phyloP scores from a whole-genome alignment of 257 asterid species.

The Schizonepeta tenuifolia region DNA sequence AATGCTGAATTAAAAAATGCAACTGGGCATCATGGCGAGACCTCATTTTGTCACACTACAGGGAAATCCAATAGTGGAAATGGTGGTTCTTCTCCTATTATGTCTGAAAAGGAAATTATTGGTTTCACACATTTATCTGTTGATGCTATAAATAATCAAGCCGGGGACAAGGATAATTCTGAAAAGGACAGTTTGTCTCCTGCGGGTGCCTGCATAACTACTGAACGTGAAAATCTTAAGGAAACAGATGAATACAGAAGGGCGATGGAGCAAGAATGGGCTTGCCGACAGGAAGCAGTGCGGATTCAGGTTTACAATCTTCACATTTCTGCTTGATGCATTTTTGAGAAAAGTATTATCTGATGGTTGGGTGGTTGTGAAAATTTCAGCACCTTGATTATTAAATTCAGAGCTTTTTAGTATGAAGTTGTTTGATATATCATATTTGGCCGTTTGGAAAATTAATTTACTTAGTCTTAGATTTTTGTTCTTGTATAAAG shows the following conservation, averaged over 20 bases:
- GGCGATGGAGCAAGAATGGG: conserved; percentile 81
- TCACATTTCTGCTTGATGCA: conserved; percentile 3
- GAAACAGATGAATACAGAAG: conserved; percentile 87
- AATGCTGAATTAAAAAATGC: conserved; percentile 33
- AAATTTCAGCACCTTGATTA: conserved; percentile 13
- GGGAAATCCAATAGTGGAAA: conserved; percentile 33
- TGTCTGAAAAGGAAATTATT: conserved; percentile 29
- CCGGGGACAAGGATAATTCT: background rate
- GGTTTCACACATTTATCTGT: conserved; percentile 26
- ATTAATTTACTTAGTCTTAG: background rate
- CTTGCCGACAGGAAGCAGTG: conserved; percentile 66
- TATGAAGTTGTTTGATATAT: background rate
- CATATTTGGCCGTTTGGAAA: background rate
- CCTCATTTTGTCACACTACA: conserved; percentile 29
- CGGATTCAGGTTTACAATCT: conserved; percentile 64
- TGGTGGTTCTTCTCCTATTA: conserved; percentile 31
- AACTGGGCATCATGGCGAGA: conserved; percentile 31
- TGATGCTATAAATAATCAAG: conserved; percentile 14
- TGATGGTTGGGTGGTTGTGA: conserved; percentile 6
- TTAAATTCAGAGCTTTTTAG: background rate
- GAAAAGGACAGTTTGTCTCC: conserved; percentile 22
- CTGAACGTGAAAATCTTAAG: conserved; percentile 74
- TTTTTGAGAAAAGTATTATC: background rate
- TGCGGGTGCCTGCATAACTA: conserved; percentile 40
- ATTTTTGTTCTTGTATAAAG: background rate